Evolutionary conservation across 352 stramenopile species (phyloP).

Genomic region (Phytophthora cryptogea): DNA sequence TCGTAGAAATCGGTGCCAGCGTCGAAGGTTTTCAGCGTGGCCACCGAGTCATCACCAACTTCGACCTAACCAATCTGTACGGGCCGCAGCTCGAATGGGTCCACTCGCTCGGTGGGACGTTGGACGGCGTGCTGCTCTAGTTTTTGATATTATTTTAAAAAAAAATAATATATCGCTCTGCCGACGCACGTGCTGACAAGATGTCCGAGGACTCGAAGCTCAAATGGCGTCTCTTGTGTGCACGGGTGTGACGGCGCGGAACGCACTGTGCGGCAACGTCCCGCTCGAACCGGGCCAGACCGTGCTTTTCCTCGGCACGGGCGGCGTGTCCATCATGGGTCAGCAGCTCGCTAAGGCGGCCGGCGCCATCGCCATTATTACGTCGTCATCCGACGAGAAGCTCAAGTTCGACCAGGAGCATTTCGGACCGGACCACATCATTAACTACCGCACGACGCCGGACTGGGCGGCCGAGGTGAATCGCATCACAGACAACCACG

Average conservation of each 20-base stretch:
- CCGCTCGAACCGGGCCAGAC: constrained; percentile 11
- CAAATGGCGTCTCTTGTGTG: constrained; percentile 30
- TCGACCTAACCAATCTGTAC: constrained; percentile 26
- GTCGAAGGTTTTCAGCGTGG: constrained; percentile 16
- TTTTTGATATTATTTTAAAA: too few species aligned
- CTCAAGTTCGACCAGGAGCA: constrained; percentile 28
- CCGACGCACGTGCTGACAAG: constrained; percentile 18
- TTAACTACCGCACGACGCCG: constrained; percentile 37
- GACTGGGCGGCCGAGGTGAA: constrained; percentile 27
- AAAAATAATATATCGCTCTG: constrained; percentile 22
- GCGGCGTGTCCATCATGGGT: constrained; percentile 27
- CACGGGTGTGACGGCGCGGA: constrained; percentile 29
- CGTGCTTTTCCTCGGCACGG: constrained; percentile 14
- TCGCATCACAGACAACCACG: constrained; percentile 19
- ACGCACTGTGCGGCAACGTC: constrained; percentile 22
- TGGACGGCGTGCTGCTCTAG: constrained; percentile 33
- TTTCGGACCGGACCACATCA: constrained; percentile 21
- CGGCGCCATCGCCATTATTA: constrained; percentile 30
- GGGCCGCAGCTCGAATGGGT: constrained; percentile 6
- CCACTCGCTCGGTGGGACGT: constrained; percentile 14
- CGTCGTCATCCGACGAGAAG: constrained; percentile 23
- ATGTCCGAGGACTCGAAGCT: constrained; percentile 19
- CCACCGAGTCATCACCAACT: constrained; percentile 31
- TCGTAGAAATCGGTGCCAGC: constrained; percentile 13
- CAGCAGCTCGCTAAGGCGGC: constrained; percentile 32